These are phyloP conservation scores for Rhinocladiella similis DNA, from an alignment of 2,329 filamentous ascomycete species.

Conservation along the genomic window DNA sequence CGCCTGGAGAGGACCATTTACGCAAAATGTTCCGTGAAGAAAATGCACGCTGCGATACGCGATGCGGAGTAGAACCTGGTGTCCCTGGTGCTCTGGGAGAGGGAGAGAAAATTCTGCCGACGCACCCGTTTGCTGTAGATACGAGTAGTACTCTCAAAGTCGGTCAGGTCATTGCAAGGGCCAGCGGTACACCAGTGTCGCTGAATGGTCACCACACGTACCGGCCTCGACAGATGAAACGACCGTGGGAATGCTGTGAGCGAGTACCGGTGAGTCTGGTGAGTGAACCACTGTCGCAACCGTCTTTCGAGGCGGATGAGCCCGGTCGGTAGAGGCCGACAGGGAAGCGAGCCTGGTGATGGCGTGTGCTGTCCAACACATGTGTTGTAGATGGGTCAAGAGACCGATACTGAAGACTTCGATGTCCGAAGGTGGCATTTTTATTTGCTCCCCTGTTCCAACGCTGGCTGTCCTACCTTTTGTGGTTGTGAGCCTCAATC, in stretches of 20 bases:
- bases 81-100: background rate
- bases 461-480: too few relatives aligned
- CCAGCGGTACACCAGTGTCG: too few relatives aligned
- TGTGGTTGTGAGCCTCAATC: too few relatives aligned
- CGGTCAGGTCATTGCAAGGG: too few relatives aligned
- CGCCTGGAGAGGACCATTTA: constrained; percentile 8
- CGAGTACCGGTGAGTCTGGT: too few relatives aligned
- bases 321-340: constrained; percentile 14
- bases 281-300: too few relatives aligned
- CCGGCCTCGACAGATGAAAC: background rate
- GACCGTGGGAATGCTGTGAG: background rate
- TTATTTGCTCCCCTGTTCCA: background rate
- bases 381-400: too few relatives aligned
- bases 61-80: background rate
- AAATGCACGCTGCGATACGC: constrained; percentile 5
- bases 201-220: too few relatives aligned
- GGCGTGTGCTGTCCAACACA: background rate
- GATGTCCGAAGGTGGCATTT: background rate
- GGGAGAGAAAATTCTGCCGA: background rate
- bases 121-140: background rate
- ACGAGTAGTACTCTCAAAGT: too few relatives aligned
- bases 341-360: too few relatives aligned
- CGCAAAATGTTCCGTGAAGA: constrained; percentile 19
- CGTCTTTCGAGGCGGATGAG: constrained; percentile 1
- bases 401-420: background rate